Percentiles rank a stretch among this genome's conserved stretches.
phyloP scores from a whole-genome alignment of 1,284 basidiomycete species.

The Earliella scabrosa region DNA sequence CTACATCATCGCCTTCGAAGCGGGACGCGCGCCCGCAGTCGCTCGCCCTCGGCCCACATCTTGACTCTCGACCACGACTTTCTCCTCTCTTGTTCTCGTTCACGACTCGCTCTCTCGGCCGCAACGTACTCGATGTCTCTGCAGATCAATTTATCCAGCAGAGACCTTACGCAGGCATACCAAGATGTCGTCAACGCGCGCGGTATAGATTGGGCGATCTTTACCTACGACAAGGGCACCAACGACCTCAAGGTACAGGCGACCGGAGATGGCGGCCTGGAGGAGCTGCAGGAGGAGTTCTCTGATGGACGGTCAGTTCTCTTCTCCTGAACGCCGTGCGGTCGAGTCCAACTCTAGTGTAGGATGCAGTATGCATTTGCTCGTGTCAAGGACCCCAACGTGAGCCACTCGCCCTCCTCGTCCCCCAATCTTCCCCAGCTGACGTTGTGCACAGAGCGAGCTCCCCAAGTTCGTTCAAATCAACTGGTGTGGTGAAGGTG shows the following conservation, averaged over 20 bases:
- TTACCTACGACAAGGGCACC: slow-evolving; percentile 84
- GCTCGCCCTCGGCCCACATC: not conserved
- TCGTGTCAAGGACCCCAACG: slow-evolving; percentile 87
- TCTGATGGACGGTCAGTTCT: slow-evolving; percentile 81
- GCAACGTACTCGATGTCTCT: slow-evolving; percentile 59
- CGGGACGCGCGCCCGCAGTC: no score
- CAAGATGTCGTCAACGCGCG: slow-evolving; percentile 77
- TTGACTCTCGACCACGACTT: not conserved
- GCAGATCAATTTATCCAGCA: slow-evolving; percentile 74
- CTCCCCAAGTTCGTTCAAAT: slow-evolving; percentile 93
- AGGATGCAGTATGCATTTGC: slow-evolving; percentile 96
- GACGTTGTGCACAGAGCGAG: slow-evolving; percentile 64
- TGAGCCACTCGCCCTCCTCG: slow-evolving; percentile 40
- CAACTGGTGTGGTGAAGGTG: slow-evolving; percentile 96
- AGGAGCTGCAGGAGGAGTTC: slow-evolving; percentile 94
- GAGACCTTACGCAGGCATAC: slow-evolving; percentile 79
- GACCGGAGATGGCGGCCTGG: slow-evolving; percentile 84
- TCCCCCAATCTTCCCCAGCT: not conserved
- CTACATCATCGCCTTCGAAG: no score
- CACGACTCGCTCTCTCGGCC: not conserved
- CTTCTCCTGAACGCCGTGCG: no score
- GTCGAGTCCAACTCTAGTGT: not conserved
- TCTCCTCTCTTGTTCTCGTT: not conserved
- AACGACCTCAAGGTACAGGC: slow-evolving; percentile 92
- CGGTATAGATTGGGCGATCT: slow-evolving; percentile 86